Conservation (phyloP, 1,284 basidiomycete species). For the Sporisorium sorghi region DNA sequence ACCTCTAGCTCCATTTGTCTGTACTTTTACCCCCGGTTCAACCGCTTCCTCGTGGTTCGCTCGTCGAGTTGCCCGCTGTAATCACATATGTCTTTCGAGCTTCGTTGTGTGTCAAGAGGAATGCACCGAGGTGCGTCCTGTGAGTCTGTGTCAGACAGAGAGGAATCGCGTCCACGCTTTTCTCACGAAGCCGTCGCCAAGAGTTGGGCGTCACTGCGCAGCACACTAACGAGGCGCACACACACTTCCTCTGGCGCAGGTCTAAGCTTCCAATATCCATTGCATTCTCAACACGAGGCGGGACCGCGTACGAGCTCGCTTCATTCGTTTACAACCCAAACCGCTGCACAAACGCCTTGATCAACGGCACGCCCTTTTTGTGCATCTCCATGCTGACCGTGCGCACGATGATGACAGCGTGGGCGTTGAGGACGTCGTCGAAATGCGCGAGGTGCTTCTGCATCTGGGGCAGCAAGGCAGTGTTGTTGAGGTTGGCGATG, state of each 20-base stretch:
- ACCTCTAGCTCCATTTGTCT: neutral
- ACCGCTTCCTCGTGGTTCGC: neutral
- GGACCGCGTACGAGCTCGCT: neutral
- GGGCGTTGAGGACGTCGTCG: slow-evolving; percentile 50
- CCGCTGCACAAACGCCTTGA: slow-evolving; percentile 21
- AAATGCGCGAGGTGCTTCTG: slow-evolving; percentile 52
- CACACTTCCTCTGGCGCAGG: neutral
- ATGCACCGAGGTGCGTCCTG: no score
- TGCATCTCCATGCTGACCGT: slow-evolving; percentile 31
- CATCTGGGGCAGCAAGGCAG: slow-evolving; percentile 27
- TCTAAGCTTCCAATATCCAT: neutral
- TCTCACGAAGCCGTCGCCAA: no score
- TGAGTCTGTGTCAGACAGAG: no score
- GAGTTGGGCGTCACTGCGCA: no score
- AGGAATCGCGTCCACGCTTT: no score
- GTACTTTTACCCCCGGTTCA: neutral
- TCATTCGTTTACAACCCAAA: slow-evolving; percentile 35
- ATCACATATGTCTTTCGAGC: neutral
- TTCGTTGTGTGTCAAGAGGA: neutral
- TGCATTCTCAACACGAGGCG: neutral
- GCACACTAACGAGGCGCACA: neutral
- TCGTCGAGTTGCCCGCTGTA: neutral
- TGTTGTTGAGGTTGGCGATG: slow-evolving; percentile 37
- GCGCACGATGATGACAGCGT: slow-evolving; percentile 59
- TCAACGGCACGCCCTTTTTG: slow-evolving; percentile 30